Conservation (phyloP, 2,329 filamentous ascomycete genomes). For the Phoma sp. region DNA sequence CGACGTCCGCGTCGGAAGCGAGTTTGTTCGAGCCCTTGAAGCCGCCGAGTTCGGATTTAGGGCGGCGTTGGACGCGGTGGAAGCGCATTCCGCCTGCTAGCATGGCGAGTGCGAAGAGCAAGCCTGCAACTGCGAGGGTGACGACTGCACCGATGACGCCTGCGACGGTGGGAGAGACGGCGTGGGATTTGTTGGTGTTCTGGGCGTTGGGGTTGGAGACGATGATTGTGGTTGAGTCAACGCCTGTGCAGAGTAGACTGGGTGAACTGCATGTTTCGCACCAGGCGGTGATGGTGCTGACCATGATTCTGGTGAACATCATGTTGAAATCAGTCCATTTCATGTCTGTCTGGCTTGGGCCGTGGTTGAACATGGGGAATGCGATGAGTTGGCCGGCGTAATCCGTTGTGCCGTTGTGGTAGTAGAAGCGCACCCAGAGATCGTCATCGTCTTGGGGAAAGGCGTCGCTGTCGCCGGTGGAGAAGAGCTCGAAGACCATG, state of each 20-base stretch:
- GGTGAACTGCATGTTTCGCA: constrained; percentile 57
- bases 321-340: constrained; percentile 59
- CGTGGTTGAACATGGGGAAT: constrained; percentile 61
- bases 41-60: constrained; percentile 51
- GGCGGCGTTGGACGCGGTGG: constrained; percentile 41
- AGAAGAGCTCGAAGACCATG: constrained; percentile 55
- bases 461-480: constrained; percentile 43
- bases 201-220: background rate
- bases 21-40: constrained; percentile 65
- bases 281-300: constrained; percentile 60
- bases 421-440: constrained; percentile 63
- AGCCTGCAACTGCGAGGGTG: constrained; percentile 55
- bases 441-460: constrained; percentile 52
- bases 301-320: constrained; percentile 53
- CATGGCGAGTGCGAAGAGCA: constrained; percentile 54
- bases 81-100: constrained; percentile 57
- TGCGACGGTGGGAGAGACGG: constrained; percentile 55
- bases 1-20: constrained; percentile 62
- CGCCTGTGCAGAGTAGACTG: constrained; percentile 60
- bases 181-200: background rate
- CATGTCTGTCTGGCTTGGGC: constrained; percentile 56
- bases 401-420: constrained; percentile 64
- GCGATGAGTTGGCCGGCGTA: constrained; percentile 41
- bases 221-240: constrained; percentile 31
- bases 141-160: constrained; percentile 65